Base-by-base conservation (phyloP, 306 rosid species). In the Glycine latifolia region DNA sequence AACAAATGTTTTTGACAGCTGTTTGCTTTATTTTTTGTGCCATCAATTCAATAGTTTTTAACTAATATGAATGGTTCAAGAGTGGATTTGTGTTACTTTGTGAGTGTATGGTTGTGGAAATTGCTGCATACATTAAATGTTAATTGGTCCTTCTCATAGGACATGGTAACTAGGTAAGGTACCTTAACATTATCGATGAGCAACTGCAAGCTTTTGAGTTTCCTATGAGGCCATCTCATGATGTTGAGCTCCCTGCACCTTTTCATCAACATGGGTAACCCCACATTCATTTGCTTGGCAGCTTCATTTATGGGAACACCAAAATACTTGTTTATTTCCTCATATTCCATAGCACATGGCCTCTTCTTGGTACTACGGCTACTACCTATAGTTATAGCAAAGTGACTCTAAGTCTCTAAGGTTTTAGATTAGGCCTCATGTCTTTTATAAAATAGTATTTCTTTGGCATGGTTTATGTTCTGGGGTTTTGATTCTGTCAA, bases 221-320 rank as follows among this genome's bases (percentile, higher is more conserved):
- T 95, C 69, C 97, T 85, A 17, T 90, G 97, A 12, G 99, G 98
- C 98, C 99, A 95, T 43, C 99, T 85, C 67, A 10, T 85, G 65
- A 95, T 90, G 3, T 88, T 88, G n/a, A 93, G 93, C 7, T 95
- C 87, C 44, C 98, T 90, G 69, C 99, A 95, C 67, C 96, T 87
- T 20, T 20, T 20, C 20, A 0, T 95, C 79, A 95, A 68, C 9
- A 89, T 54, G 4, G 98, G 91, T 60, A 91, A 20, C 0, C 99
- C 99, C 50, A 95, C 90, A 12, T 90, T 86, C 90, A 95, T 71
- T 20, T 86, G 66, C 80, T 85, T 90, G 0, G 97, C 99, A 3
- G 98, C 98, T 53, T 79, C 52, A 6, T 87, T 76, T 35, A 93
- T 89, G 0, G 98, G 97, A 26, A 93, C 75, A 49, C 76, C 59